Percentiles rank a stretch among this genome's conserved stretches.
These are phyloP conservation scores for Colletotrichum sp. DNA, from an alignment of 2,329 filamentous ascomycete genomes.

Conservation along the genomic window DNA sequence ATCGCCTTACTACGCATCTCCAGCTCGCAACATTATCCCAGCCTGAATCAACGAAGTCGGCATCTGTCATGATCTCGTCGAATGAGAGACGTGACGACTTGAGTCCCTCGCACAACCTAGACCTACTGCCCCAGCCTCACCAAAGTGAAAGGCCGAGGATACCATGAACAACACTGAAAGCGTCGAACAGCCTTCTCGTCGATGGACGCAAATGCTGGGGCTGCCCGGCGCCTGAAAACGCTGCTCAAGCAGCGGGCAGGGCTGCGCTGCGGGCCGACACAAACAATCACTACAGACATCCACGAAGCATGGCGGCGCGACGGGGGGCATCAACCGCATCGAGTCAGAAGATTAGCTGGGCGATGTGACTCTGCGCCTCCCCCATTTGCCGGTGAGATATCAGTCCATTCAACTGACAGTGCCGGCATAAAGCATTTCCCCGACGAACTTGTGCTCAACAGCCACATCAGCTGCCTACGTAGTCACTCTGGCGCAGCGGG, in stretches of 20 bases:
- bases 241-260: background rate
- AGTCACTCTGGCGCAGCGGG: background rate
- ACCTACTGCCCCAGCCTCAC: background rate
- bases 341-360: background rate
- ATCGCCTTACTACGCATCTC: background rate
- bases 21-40: background rate
- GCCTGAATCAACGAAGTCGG: background rate
- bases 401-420: background rate
- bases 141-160: background rate
- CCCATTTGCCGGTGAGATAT: background rate
- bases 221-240: background rate
- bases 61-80: too few relatives aligned
- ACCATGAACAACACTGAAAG: background rate
- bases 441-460: background rate
- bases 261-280: background rate
- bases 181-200: background rate
- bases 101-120: background rate
- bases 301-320: background rate
- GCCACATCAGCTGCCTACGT: background rate
- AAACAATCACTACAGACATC: background rate
- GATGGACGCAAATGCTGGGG: background rate
- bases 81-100: too few relatives aligned
- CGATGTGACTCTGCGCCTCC: background rate
- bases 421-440: background rate
- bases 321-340: background rate